phyloP scores from a whole-genome alignment of 768 basidiomycete species.

The Pleurotus citrinopileatus region DNA sequence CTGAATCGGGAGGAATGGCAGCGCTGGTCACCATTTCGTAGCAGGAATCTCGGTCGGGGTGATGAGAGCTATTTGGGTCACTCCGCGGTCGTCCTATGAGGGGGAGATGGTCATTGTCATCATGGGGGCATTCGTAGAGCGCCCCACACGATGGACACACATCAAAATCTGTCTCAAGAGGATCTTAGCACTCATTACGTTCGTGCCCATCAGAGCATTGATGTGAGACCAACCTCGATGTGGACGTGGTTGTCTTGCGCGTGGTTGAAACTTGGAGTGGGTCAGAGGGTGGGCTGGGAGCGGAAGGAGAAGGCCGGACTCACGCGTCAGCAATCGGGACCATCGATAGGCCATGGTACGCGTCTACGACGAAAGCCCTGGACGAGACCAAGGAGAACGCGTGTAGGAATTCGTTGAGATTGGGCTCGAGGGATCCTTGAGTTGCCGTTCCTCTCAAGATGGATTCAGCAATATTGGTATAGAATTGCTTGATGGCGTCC shows the following conservation, averaged over 20 bases:
- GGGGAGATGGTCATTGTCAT: too few relatives aligned
- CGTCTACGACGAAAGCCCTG: conserved; percentile 80
- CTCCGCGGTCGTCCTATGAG: conserved; percentile 10
- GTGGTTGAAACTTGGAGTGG: conserved; percentile 79
- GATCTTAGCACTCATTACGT: conserved; percentile 21
- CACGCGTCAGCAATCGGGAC: conserved; percentile 85
- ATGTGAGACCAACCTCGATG: conserved; percentile 70
- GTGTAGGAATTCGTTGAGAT: conserved; percentile 42
- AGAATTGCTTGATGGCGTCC: conserved; percentile 36
- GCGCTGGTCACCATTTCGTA: conserved; percentile 62
- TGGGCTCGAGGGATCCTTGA: conserved; percentile 12
- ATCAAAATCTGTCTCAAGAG: conserved; percentile 60
- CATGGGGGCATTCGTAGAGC: conserved; percentile 66
- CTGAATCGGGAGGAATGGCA: conserved; percentile 43
- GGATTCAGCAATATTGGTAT: conserved; percentile 29
- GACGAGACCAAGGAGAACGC: conserved; percentile 72
- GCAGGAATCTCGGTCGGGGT: conserved; percentile 26
- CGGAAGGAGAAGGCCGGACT: conserved; percentile 34
- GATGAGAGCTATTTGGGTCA: not conserved
- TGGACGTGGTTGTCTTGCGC: conserved; percentile 66
- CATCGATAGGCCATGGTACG: conserved; percentile 77
- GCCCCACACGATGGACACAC: conserved; percentile 76
- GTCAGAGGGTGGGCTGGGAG: conserved; percentile 42
- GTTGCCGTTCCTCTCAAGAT: conserved; percentile 20
- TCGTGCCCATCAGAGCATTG: conserved; percentile 63